Conservation (phyloP, 352 stramenopile species). For the Phytopythium montanum region DNA sequence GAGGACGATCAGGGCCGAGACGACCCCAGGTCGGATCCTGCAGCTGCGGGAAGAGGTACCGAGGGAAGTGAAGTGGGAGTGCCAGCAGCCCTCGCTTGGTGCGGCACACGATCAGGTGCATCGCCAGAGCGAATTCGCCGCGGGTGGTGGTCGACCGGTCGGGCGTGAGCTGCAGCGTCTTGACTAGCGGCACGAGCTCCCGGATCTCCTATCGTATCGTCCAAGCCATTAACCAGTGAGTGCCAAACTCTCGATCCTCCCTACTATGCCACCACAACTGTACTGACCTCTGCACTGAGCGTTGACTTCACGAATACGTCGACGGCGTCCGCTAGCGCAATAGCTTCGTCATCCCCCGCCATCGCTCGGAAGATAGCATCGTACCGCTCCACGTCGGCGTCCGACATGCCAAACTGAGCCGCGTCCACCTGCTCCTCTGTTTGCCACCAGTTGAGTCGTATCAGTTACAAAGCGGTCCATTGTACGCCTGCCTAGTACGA, state of each 20-base stretch:
- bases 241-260: not conserved
- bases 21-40: not conserved
- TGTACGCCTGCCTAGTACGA: not conserved
- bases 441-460: not conserved
- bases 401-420: slow-evolving; percentile 11
- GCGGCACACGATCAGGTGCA: slow-evolving; percentile 43
- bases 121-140: slow-evolving; percentile 25
- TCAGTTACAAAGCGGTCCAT: not conserved
- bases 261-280: not conserved
- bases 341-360: slow-evolving; percentile 1
- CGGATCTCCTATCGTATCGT: slow-evolving; percentile 13
- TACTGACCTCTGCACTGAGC: slow-evolving; percentile 8
- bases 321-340: slow-evolving; percentile 12
- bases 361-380: slow-evolving; percentile 20
- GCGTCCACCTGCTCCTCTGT: slow-evolving; percentile 17
- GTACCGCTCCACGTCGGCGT: slow-evolving; percentile 19
- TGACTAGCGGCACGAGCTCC: slow-evolving; percentile 18
- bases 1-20: not conserved
- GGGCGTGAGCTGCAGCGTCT: slow-evolving; percentile 17
- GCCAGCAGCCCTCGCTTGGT: slow-evolving; percentile 25
- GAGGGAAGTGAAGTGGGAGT: slow-evolving; percentile 25
- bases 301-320: slow-evolving; percentile 21
- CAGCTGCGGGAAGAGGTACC: slow-evolving; percentile 27
- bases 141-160: slow-evolving; percentile 9
- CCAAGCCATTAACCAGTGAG: not conserved